A percentile compares a stretch with the other conserved stretches of the same genome.
Conservation (phyloP, 192 early-diverging fungal genomes). For the Rhizophagus sp. region DNA sequence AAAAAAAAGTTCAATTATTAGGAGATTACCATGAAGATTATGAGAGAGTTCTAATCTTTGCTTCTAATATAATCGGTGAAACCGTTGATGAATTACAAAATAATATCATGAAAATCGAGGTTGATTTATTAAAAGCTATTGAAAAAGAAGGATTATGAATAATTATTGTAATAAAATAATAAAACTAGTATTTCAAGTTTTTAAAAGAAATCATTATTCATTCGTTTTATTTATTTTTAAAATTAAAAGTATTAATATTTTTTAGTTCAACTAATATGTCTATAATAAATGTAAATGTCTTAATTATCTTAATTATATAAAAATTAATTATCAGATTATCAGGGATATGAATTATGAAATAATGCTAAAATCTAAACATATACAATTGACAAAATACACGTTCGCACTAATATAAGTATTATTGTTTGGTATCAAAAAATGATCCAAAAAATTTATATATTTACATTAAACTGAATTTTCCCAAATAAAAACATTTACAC, state of each 20-base stretch:
- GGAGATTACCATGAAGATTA: slow-evolving; percentile 13
- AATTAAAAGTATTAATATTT: too few species aligned
- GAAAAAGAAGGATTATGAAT: not conserved
- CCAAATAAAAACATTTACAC: not conserved
- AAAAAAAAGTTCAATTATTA: slow-evolving; percentile 3
- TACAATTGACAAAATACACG: too few species aligned
- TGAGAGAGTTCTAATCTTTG: slow-evolving; percentile 1
- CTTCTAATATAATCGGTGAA: not conserved
- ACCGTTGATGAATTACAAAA: not conserved
- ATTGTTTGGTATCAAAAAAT: too few species aligned
- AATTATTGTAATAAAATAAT: not conserved
- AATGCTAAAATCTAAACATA: too few species aligned
- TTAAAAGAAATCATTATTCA: not conserved
- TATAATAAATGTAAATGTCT: too few species aligned
- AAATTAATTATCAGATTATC: not conserved
- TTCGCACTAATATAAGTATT: too few species aligned
- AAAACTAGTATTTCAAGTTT: too few species aligned
- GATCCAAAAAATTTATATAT: not conserved
- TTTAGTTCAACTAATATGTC: too few species aligned
- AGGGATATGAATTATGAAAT: not conserved
- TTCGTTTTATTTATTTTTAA: too few species aligned
- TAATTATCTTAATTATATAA: not conserved
- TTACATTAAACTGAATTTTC: not conserved
- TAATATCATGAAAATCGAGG: not conserved
- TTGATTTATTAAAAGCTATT: not conserved